A percentile compares a stretch with the other conserved stretches of the same genome.
phyloP scores from a whole-genome alignment of 805 yeast species.

The Lachancea cidri region DNA sequence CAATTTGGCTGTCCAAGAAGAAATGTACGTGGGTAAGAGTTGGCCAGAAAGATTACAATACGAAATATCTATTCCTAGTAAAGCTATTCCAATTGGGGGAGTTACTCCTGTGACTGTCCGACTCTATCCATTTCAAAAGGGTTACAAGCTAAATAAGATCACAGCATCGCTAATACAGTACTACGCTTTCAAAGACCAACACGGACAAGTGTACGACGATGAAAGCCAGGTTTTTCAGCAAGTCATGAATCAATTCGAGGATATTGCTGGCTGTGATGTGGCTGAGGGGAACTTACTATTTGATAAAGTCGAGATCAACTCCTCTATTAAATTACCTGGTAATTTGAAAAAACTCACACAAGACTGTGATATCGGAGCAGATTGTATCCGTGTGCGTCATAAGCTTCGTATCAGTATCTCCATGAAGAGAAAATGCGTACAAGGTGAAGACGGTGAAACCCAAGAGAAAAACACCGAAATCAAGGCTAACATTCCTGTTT shows the following conservation, averaged over 20 bases:
- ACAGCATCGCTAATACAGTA: conserved; percentile 62
- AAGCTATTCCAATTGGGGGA: conserved; percentile 85
- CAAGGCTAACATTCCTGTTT: conserved; percentile 78
- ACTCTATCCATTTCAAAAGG: conserved; percentile 75
- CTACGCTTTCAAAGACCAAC: conserved; percentile 51
- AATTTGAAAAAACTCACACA: conserved; percentile 71
- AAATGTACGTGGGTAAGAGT: conserved; percentile 84
- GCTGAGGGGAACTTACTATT: conserved; percentile 26
- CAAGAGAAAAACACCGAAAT: conserved; percentile 83
- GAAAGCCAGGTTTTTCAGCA: conserved; percentile 57
- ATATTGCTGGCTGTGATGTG: conserved; percentile 38
- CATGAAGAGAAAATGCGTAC: conserved; percentile 34
- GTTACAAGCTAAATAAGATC: conserved; percentile 63
- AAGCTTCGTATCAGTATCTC: conserved; percentile 70
- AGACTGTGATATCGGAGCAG: conserved; percentile 67
- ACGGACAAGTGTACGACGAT: conserved; percentile 51
- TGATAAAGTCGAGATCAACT: conserved; percentile 61
- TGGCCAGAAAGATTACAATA: conserved; percentile 90
- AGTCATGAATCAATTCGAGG: conserved; percentile 41
- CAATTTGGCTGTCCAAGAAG: conserved; percentile 56
- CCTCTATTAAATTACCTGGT: conserved; percentile 59
- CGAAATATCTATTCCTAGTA: conserved; percentile 75
- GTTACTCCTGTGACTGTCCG: conserved; percentile 60
- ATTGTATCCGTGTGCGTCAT: conserved; percentile 69
- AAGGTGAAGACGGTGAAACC: conserved; percentile 38